Evolutionary conservation across 306 rosid species (phyloP).

Genomic region (Citrullus mucosospermus): DNA sequence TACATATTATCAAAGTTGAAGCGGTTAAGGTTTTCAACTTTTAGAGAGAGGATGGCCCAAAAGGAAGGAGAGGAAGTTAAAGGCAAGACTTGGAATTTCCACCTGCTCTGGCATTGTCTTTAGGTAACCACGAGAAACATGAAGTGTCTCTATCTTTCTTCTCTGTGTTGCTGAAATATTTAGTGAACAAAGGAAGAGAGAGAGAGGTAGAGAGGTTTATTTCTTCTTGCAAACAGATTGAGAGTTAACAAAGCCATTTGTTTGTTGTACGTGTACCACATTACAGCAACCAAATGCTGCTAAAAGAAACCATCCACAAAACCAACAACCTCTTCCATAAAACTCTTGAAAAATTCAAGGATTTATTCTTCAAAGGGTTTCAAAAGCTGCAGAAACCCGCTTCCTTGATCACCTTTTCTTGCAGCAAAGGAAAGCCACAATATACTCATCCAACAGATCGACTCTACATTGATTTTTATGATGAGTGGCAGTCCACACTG

Average conservation of each 20-base stretch:
- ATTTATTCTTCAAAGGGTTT: conserved; percentile 44
- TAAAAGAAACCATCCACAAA: conserved; percentile 37
- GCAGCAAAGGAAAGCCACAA: conserved; percentile 25
- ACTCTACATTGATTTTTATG: conserved; percentile 49
- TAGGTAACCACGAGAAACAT: conserved; percentile 27
- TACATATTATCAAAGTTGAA: conserved; percentile 9
- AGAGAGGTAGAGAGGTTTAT: conserved; percentile 5
- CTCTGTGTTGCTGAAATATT: conserved; percentile 11
- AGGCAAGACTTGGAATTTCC: conserved; percentile 21
- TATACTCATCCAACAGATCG: conserved; percentile 27
- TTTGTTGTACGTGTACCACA: conserved; percentile 5
- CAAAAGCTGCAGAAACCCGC: conserved; percentile 51
- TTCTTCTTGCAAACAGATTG: conserved; percentile 18
- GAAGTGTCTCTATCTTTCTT: conserved; percentile 20
- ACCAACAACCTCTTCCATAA: conserved; percentile 33
- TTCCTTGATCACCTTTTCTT: conserved; percentile 38
- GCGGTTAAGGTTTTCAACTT: conserved; percentile 15
- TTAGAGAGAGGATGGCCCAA: conserved; percentile 8
- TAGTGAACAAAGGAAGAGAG: conserved; percentile 15
- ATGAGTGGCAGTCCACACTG: conserved; percentile 52
- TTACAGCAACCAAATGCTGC: conserved; percentile 43
- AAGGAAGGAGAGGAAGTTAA: conserved; percentile 17
- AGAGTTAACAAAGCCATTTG: conserved; percentile 17
- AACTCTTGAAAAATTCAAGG: conserved; percentile 36
- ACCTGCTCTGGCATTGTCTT: conserved; percentile 31